These are phyloP conservation scores for Ophiocordyceps camponoti-floridani DNA, from an alignment of 2,329 filamentous ascomycete species.

Conservation along the genomic window DNA sequence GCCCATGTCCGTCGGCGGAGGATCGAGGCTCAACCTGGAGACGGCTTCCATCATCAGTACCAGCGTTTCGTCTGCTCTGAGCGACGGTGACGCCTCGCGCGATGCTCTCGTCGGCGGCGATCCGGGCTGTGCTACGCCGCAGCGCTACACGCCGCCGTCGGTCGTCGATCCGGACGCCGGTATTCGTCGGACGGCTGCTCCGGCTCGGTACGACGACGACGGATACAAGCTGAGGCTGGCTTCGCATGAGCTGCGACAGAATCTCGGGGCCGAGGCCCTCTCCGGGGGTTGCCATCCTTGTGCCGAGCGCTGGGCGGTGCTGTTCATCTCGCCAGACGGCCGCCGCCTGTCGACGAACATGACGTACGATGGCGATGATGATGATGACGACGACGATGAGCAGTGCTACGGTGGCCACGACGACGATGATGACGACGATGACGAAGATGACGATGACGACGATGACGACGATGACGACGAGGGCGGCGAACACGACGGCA, in stretches of 20 bases:
- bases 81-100: conserved; percentile 48
- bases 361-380: conserved; percentile 52
- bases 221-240: conserved; percentile 47
- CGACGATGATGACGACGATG: conserved; percentile 8
- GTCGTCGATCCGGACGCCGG: conserved; percentile 19
- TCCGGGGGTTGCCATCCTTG: conserved; percentile 61
- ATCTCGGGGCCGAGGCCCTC: conserved; percentile 43
- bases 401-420: too few species aligned
- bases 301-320: conserved; percentile 64
- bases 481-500: conserved; percentile 38
- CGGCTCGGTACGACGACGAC: conserved; percentile 41
- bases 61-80: conserved; percentile 54
- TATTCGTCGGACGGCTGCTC: not conserved
- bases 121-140: conserved; percentile 26
- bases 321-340: conserved; percentile 62
- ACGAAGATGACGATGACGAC: conserved; percentile 37
- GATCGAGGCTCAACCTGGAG: conserved; percentile 32
- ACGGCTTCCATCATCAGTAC: conserved; percentile 55
- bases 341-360: conserved; percentile 51
- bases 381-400: conserved; percentile 13
- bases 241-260: conserved; percentile 52
- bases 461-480: not conserved
- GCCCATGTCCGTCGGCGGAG: conserved; percentile 43
- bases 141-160: conserved; percentile 35
- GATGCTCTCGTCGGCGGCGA: conserved; percentile 42